Conservation (phyloP, 495 filamentous ascomycete genomes). For the Penicillium subrubescens region DNA sequence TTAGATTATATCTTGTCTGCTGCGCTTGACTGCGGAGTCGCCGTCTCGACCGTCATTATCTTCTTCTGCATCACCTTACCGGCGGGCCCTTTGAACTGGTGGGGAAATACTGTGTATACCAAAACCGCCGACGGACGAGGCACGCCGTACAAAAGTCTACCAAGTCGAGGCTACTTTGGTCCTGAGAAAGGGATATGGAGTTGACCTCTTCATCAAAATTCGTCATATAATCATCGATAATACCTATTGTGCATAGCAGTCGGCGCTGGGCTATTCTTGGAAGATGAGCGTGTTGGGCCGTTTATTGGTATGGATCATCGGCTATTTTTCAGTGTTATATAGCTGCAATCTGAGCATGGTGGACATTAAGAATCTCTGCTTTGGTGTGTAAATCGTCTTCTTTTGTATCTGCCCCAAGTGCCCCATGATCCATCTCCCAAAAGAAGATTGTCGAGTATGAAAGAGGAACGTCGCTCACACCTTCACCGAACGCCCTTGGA, state of each 20-base stretch:
- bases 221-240: background rate
- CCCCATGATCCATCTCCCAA: no score
- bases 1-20: conserved; percentile 64
- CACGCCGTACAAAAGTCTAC: conserved; percentile 43
- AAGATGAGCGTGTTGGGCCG: background rate
- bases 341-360: no score
- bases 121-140: conserved; percentile 51
- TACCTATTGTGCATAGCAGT: background rate
- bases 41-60: conserved; percentile 62
- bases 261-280: background rate
- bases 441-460: no score
- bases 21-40: conserved; percentile 63
- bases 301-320: background rate
- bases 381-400: no score
- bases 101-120: conserved; percentile 60
- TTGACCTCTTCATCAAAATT: conserved; percentile 17
- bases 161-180: conserved; percentile 60
- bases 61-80: conserved; percentile 74
- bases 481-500: conserved; percentile 55
- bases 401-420: no score
- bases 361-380: background rate
- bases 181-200: conserved; percentile 51
- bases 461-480: conserved; percentile 38
- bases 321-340: background rate
- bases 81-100: conserved; percentile 62